Evolutionary conservation across 176 grass and related monocot species (phyloP).

Genomic region (Aegilops longissima): DNA sequence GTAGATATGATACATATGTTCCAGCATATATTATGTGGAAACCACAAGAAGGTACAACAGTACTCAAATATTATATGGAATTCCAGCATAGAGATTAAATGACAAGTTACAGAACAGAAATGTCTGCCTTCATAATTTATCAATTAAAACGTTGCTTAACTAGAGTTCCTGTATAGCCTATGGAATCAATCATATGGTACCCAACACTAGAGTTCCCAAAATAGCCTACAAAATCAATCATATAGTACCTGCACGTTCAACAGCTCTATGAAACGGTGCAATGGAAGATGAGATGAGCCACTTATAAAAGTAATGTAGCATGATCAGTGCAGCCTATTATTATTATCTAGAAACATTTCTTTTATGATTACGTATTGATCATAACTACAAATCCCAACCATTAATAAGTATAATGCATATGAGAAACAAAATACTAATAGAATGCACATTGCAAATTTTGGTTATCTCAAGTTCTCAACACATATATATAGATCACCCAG

Average conservation of each 20-base stretch:
- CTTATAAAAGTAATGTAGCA: not conserved
- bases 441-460: not conserved
- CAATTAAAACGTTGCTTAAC: not conserved
- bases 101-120: not conserved
- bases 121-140: not conserved
- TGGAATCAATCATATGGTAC: not conserved
- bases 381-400: not conserved
- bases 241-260: not conserved
- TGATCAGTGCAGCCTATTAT: conserved; percentile 1
- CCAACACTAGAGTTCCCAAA: not conserved
- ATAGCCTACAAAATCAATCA: not conserved
- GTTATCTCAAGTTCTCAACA: not conserved
- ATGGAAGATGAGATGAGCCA: not conserved
- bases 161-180: not conserved
- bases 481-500: not conserved
- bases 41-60: no score
- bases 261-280: not conserved
- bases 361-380: not conserved
- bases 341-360: not conserved
- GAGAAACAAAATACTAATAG: not conserved
- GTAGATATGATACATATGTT: no score
- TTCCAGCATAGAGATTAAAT: not conserved
- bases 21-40: no score
- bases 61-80: no score
- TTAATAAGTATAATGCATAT: not conserved